Conservation (phyloP, 306 rosid genomes). For the Pterocarpus santalinus region DNA sequence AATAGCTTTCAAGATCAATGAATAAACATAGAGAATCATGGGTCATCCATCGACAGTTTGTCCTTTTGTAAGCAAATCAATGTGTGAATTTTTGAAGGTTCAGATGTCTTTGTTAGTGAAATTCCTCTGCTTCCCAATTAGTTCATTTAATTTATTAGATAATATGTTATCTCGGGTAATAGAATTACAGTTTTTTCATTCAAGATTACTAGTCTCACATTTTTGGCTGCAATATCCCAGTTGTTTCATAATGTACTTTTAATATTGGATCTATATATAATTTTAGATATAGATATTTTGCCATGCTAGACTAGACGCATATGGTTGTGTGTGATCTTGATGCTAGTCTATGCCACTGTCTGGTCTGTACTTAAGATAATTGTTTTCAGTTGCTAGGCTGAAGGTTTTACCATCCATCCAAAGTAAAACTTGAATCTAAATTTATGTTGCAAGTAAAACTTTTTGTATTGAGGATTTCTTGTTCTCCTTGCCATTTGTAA, state of each 20-base stretch:
- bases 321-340: neutral
- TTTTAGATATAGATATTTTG: neutral
- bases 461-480: too few relatives aligned
- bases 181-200: neutral
- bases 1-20: neutral
- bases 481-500: too few relatives aligned
- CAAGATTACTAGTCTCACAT: neutral
- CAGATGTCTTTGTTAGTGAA: neutral
- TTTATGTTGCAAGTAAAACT: too few relatives aligned
- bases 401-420: too few relatives aligned
- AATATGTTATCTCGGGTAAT: neutral
- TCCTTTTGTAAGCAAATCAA: neutral
- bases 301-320: neutral
- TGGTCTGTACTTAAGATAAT: neutral
- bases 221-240: neutral
- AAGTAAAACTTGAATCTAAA: too few relatives aligned
- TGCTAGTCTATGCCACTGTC: neutral
- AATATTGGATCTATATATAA: neutral
- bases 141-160: slow-evolving; percentile 7
- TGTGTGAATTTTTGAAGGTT: neutral
- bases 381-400: too few relatives aligned
- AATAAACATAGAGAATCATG: too few relatives aligned
- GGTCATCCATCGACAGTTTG: too few relatives aligned
- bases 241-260: neutral
- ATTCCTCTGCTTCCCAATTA: neutral